Base-by-base conservation (phyloP, 2,329 filamentous ascomycete genomes). In the Aureobasidium sp. region DNA sequence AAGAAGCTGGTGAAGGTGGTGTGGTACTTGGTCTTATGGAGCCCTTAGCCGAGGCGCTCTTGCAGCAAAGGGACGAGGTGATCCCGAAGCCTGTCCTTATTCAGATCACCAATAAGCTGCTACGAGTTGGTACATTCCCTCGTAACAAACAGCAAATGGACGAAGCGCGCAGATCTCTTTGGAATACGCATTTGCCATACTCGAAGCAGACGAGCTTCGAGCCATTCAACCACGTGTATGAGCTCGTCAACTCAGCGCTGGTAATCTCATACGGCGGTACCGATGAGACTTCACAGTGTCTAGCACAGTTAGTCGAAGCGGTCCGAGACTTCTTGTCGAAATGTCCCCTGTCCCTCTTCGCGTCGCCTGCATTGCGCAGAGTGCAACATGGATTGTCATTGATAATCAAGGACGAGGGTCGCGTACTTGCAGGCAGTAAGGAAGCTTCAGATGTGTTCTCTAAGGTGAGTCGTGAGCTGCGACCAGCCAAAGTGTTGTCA, bases 161-260 rank as follows among this genome's bases (percentile, higher is more conserved):
- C 62, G 80, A 83, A 58, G 86, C 84, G 59, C 80, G 84, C 55
- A 82, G 83, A 55, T 80, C 80, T n/a, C 76, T 92, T 0, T 91
- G 87, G 87, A 85, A 85, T 3, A 81, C 80, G 1, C 73, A 71
- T 42, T 64, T 75, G 7, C 63, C 70, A 9, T 14, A 36, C 14
- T 70, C 69, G 58, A 73, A 74, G 55, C 70, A 70, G 20, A 45
- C 68, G 5, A 70, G 74, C 14, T 75, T 79, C 58, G 76, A 91
- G 68, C 84, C 87, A 0, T 89, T 87, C 65, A 82, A 86, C 59
- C 78, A 84, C 59, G 73, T 95, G 0, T 89, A 91, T 69, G 80
- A 79, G 47, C 79, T 87, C 15, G 75, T 84, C 48, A 79, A 78
- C 61, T 72, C 76, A 15, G 75, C 83, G 0, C 75, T 93, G 47